Base-by-base conservation (phyloP, 352 stramenopile species). In the Elongisporangium senticosum region DNA sequence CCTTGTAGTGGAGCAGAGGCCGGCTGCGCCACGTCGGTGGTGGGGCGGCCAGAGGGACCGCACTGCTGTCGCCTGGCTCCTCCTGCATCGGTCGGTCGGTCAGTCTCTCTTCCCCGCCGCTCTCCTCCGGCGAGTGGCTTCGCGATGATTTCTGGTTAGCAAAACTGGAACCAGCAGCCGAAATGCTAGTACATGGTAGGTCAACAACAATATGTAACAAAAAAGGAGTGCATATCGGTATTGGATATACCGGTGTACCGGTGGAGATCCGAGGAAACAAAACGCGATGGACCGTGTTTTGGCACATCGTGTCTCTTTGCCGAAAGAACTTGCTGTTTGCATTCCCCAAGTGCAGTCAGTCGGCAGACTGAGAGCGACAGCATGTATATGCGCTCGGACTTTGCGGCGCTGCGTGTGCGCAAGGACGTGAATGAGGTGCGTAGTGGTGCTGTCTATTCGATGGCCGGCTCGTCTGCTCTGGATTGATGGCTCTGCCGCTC, bases 341-440 rank as follows among this genome's bases (percentile, higher is more conserved):
- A 43, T 43, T 43, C 33, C 33, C 33, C 33, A 43, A 43, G 33
- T 43, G 33, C 33, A 43, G 33, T 43, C 11, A 4, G 13, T 2
- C 1, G 28, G 28, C 28, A 39, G 8, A 39, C 28, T 39, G 13
- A 39, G 7, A 39, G 28, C 28, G 28, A 13, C 28, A 62, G 55
- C 63, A 86, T 83, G 70, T 84, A 79, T 68, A 85, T 91, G 75
- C 81, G 77, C 47, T 90, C 83, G 33, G 85, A 95, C 57, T 77
- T 93, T 39, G 83, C 82, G 20, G 78, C 79, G 19, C 64, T 95
- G 26, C 85, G 85, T 23, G 83, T 95, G 50, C 79, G 83, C 26
- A 95, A 95, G 65, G 85, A 95, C 55, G 77, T 95, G 17, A 95
- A 93, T 53, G 85, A 95, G 72, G 85, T 93, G 51, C 19, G 63